Conservation (phyloP, 1,139 yeast species). For the Nakaseomyces glabratus region DNA sequence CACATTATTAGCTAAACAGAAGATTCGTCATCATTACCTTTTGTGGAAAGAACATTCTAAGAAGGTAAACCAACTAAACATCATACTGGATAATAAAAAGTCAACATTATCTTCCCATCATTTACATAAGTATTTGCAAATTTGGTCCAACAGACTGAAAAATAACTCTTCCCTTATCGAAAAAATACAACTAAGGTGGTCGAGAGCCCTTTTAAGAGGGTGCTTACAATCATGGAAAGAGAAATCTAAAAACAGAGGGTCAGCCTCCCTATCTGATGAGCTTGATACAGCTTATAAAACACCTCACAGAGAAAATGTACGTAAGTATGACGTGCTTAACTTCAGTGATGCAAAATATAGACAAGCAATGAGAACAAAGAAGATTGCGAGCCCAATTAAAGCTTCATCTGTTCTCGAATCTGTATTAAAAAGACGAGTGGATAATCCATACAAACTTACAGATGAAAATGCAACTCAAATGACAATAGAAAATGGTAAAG, state of each 20-base stretch:
- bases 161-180: not conserved
- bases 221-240: constrained; percentile 4
- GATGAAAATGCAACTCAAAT: not conserved
- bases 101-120: not conserved
- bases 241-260: not conserved
- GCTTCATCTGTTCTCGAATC: constrained; percentile 13
- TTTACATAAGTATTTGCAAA: not conserved
- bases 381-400: constrained; percentile 25
- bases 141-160: constrained; percentile 1
- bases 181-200: constrained; percentile 2
- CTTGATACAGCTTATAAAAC: not conserved
- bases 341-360: constrained; percentile 13
- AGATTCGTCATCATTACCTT: not conserved
- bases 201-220: constrained; percentile 4
- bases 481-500: not conserved
- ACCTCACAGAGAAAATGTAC: too few species aligned
- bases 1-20: not conserved
- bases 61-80: not conserved
- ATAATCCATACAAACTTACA: not conserved
- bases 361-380: constrained; percentile 26
- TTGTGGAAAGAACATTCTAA: not conserved
- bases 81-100: not conserved
- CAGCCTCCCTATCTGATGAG: not conserved
- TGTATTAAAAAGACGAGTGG: constrained; percentile 8
- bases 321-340: not conserved